Evolutionary conservation across 2,329 filamentous ascomycete genomes (phyloP).

Genomic region (Aspergillus floridensis): DNA sequence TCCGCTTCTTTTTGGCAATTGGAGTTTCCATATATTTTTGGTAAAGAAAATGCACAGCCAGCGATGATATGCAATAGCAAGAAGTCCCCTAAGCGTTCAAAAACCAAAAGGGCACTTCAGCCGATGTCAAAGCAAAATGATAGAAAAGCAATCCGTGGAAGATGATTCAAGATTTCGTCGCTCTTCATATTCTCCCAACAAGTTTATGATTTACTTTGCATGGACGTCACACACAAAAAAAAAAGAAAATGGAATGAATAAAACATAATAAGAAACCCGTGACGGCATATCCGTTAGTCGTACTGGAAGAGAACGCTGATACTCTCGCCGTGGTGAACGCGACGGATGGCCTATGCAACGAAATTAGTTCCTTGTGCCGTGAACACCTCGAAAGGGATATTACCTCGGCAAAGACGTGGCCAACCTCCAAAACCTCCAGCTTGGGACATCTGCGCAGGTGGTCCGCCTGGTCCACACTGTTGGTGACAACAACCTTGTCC

Average conservation of each 20-base stretch:
- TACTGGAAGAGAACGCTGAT: conserved; percentile 94
- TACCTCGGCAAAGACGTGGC: conserved; percentile 84
- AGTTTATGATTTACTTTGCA: conserved; percentile 14
- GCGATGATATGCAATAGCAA: conserved; percentile 20
- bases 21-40: conserved; percentile 14
- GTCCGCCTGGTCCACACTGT: conserved; percentile 86
- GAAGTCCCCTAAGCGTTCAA: conserved; percentile 25
- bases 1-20: conserved; percentile 1
- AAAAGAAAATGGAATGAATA: conserved; percentile 5
- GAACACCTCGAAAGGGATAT: conserved; percentile 18
- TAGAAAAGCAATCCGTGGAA: conserved; percentile 10
- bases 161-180: conserved; percentile 16
- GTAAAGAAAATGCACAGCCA: conserved; percentile 11
- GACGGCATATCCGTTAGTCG: conserved; percentile 49
- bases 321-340: conserved; percentile 95
- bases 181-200: conserved; percentile 17
- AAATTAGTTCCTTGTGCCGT: conserved; percentile 20
- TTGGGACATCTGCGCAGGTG: conserved; percentile 77
- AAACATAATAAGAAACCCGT: not conserved
- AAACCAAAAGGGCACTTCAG: conserved; percentile 22
- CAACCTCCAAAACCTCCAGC: conserved; percentile 87
- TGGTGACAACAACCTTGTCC: conserved; percentile 92
- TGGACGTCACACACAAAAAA: conserved; percentile 8
- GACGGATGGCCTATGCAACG: conserved; percentile 69
- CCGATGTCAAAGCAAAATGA: conserved; percentile 10